Evolutionary conservation across 345 rosid genomes (phyloP).

Genomic region (Leavenworthia alabamica): DNA sequence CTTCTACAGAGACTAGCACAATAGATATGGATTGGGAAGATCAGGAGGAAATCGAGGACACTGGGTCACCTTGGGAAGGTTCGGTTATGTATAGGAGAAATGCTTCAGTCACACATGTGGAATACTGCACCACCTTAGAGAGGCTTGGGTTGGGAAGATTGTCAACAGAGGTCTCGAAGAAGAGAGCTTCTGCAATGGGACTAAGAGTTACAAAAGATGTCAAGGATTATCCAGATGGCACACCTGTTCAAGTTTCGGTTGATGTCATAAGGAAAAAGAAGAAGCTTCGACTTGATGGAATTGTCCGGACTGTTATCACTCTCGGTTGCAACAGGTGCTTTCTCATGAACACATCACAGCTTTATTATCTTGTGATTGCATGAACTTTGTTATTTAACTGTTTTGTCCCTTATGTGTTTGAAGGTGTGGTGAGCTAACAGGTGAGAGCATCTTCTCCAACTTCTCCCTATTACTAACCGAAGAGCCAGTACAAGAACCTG

Average conservation of each 20-base stretch:
- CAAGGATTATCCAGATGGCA: constrained; percentile 76
- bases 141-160: constrained; percentile 77
- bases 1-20: constrained; percentile 34
- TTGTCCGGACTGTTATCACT: constrained; percentile 67
- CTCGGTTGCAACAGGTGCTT: constrained; percentile 75
- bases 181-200: constrained; percentile 79
- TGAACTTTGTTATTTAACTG: background rate
- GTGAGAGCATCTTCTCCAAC: constrained; percentile 67
- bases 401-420: constrained; percentile 12
- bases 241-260: constrained; percentile 84
- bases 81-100: constrained; percentile 71
- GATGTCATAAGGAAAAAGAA: constrained; percentile 72
- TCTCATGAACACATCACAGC: background rate
- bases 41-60: constrained; percentile 41
- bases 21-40: constrained; percentile 54
- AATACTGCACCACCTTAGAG: constrained; percentile 86
- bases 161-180: constrained; percentile 60
- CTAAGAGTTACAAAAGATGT: constrained; percentile 79
- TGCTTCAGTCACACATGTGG: constrained; percentile 61
- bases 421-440: constrained; percentile 75
- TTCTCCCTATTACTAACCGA: constrained; percentile 62
- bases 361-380: background rate
- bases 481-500: constrained; percentile 66
- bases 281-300: constrained; percentile 85
- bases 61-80: constrained; percentile 86